phyloP scores from a whole-genome alignment of 1,139 yeast genomes.

The Ogataea hybrid region DNA sequence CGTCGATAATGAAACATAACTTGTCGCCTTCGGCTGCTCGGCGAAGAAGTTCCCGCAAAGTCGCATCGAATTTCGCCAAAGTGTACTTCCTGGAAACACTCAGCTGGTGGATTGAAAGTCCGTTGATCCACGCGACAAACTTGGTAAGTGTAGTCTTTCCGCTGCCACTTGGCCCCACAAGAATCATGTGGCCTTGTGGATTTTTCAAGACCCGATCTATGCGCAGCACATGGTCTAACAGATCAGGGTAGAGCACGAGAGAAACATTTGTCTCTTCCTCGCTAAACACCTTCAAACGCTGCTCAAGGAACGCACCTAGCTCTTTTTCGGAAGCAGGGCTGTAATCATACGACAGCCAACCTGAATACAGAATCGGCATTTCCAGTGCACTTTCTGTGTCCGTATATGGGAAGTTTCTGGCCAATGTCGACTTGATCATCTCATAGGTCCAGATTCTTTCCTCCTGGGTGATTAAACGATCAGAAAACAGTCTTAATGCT shows the following conservation, averaged over 20 bases:
- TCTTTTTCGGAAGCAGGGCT: constrained; percentile 52
- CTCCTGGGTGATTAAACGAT: constrained; percentile 51
- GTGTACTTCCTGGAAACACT: constrained; percentile 54
- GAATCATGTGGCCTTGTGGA: constrained; percentile 85
- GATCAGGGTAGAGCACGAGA: constrained; percentile 65
- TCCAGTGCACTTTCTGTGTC: constrained; percentile 38
- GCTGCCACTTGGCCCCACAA: constrained; percentile 83
- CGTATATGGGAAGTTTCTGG: constrained; percentile 46
- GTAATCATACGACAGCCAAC: constrained; percentile 71
- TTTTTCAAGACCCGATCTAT: constrained; percentile 83
- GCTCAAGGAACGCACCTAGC: constrained; percentile 54
- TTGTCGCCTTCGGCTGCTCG: constrained; percentile 54
- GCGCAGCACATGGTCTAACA: constrained; percentile 72
- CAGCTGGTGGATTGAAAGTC: constrained; percentile 61
- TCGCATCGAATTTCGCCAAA: constrained; percentile 64
- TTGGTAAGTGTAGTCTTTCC: constrained; percentile 77
- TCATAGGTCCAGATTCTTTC: constrained; percentile 55
- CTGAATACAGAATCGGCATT: constrained; percentile 62
- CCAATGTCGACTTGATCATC: constrained; percentile 40
- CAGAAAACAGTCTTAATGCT: constrained; percentile 73
- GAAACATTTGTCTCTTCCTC: constrained; percentile 72
- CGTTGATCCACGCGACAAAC: constrained; percentile 93
- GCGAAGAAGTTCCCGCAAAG: constrained; percentile 53
- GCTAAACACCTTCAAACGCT: constrained; percentile 66
- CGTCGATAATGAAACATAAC: constrained; percentile 76